These are phyloP conservation scores for Penicillium sp. DNA, from an alignment of 2,329 filamentous ascomycete species.

Conservation along the genomic window DNA sequence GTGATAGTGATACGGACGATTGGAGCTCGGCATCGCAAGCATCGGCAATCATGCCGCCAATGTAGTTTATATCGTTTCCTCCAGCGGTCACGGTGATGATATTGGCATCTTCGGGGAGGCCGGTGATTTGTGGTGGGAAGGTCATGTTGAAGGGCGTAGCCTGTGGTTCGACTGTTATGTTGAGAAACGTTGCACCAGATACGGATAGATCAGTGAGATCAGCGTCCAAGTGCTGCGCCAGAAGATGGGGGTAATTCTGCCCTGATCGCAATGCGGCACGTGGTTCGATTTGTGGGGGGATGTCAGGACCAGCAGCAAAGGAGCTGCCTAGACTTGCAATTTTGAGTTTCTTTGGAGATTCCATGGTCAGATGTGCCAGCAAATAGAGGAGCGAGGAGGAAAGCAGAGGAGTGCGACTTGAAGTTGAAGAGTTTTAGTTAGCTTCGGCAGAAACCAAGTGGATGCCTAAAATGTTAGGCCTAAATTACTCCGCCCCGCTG, in stretches of 20 bases:
- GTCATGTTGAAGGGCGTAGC: background rate
- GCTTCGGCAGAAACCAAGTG: background rate
- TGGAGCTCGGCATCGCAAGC: background rate
- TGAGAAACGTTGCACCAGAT: constrained; percentile 17
- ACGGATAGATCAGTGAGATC: constrained; percentile 15
- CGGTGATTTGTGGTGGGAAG: constrained; percentile 13
- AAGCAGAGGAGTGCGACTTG: background rate
- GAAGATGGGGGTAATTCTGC: constrained; percentile 16
- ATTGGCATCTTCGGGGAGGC: constrained; percentile 11
- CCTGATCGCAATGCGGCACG: constrained; percentile 11
- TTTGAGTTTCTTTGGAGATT: constrained; percentile 1
- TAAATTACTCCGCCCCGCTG: background rate
- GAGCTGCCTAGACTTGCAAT: constrained; percentile 18
- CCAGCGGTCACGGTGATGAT: constrained; percentile 17
- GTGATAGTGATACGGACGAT: background rate
- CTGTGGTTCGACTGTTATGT: constrained; percentile 14
- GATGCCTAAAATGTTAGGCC: background rate
- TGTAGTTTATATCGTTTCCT: constrained; percentile 18
- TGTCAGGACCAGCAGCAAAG: constrained; percentile 17
- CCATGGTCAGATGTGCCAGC: background rate
- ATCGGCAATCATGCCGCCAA: constrained; percentile 14
- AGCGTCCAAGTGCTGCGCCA: constrained; percentile 11
- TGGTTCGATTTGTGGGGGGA: constrained; percentile 14
- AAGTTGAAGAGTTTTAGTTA: background rate
- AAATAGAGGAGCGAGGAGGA: background rate